phyloP scores from a whole-genome alignment of 2,329 filamentous ascomycete genomes.

The Ophiostoma ulmi region DNA sequence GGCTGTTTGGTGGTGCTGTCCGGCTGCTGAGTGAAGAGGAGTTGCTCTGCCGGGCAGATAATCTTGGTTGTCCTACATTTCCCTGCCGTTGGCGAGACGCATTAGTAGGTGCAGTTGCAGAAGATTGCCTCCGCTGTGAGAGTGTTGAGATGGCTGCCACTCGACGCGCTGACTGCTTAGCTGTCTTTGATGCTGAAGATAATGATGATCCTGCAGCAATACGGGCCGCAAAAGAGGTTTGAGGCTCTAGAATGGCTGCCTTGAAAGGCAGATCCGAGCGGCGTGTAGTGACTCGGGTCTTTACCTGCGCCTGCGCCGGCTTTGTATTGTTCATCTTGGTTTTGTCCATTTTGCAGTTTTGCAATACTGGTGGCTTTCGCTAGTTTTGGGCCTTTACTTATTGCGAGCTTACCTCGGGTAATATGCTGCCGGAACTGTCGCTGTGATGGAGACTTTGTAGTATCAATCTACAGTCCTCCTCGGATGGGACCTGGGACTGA shows the following conservation, averaged over 20 bases:
- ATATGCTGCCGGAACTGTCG: neutral
- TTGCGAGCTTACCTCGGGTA: neutral
- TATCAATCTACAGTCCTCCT: constrained; percentile 31
- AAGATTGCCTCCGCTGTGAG: neutral
- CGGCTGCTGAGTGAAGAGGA: neutral
- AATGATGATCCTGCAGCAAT: neutral
- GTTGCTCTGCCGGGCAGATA: neutral
- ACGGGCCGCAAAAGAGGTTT: constrained; percentile 1
- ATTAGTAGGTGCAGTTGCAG: constrained; percentile 13
- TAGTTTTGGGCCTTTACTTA: neutral
- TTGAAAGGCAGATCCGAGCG: neutral
- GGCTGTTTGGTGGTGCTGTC: neutral
- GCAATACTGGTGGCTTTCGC: neutral
- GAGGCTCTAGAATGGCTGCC: neutral
- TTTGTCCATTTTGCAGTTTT: neutral
- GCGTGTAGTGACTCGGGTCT: neutral
- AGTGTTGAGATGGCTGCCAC: neutral
- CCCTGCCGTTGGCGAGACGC: constrained; percentile 10
- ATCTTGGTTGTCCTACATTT: neutral
- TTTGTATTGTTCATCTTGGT: neutral
- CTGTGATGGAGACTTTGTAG: constrained; percentile 16
- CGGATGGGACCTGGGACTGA: constrained; percentile 29
- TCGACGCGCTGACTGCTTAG: neutral
- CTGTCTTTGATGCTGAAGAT: neutral
- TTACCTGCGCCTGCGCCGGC: neutral